phyloP scores from a whole-genome alignment of 768 basidiomycete genomes.

The Ephemerocybe angulata region DNA sequence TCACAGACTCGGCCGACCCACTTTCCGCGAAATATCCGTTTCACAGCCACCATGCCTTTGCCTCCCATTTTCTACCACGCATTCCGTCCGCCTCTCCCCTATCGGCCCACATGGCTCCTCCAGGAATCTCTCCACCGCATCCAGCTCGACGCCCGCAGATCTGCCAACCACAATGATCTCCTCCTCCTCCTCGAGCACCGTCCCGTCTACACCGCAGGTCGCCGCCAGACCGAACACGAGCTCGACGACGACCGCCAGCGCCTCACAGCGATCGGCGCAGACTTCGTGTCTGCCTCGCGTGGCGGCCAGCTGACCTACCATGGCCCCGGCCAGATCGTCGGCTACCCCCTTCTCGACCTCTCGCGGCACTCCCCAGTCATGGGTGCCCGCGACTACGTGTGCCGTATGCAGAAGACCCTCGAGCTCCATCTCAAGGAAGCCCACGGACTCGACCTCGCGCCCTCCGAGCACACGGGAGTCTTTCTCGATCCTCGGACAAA shows the following conservation, averaged over 20 bases:
- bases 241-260: slow-evolving; percentile 56
- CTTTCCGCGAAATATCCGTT: not conserved
- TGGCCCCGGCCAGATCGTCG: slow-evolving; percentile 95
- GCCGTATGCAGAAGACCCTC: slow-evolving; percentile 71
- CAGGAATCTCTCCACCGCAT: slow-evolving; percentile 70
- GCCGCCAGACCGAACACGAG: slow-evolving; percentile 68
- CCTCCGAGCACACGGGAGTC: slow-evolving; percentile 86
- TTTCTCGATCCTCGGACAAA: slow-evolving; percentile 81
- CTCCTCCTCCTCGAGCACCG: slow-evolving; percentile 84
- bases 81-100: slow-evolving; percentile 77
- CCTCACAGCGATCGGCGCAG: slow-evolving; percentile 77
- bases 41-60: slow-evolving; percentile 29
- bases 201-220: slow-evolving; percentile 94
- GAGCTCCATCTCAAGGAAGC: slow-evolving; percentile 55
- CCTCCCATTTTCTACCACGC: slow-evolving; percentile 75
- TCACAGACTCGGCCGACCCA: not conserved
- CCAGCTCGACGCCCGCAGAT: slow-evolving; percentile 51
- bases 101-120: slow-evolving; percentile 59
- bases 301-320: slow-evolving; percentile 97
- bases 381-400: slow-evolving; percentile 79
- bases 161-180: slow-evolving; percentile 50
- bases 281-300: slow-evolving; percentile 76
- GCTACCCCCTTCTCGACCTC: slow-evolving; percentile 91
- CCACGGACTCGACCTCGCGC: slow-evolving; percentile 53
- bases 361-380: slow-evolving; percentile 70